Percentiles rank a stretch among this genome's conserved stretches.
Evolutionary conservation across 495 filamentous ascomycete genomes (phyloP).

Genomic region (Neurospora hispaniola): DNA sequence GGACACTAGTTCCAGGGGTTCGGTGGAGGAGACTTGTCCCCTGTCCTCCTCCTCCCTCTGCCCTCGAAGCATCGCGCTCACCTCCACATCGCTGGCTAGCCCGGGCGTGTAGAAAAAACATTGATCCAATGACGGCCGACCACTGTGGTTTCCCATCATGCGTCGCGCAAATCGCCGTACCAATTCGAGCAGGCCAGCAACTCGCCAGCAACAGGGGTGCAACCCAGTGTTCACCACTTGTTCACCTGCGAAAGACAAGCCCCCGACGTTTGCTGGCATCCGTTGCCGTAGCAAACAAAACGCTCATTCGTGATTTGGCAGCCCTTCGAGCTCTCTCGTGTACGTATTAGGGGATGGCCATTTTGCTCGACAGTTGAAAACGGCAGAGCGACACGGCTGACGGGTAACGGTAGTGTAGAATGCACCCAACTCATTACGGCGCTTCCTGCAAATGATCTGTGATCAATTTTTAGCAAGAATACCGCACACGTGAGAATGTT

Average conservation of each 20-base stretch:
- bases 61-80: conserved; percentile 1
- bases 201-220: neutral
- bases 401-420: neutral
- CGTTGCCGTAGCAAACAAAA: neutral
- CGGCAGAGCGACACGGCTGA: neutral
- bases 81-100: neutral
- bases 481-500: neutral
- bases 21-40: conserved; percentile 14
- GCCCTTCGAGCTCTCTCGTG: neutral
- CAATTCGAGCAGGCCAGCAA: neutral
- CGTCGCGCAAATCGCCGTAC: neutral
- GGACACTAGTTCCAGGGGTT: conserved; percentile 24
- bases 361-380: neutral
- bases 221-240: neutral
- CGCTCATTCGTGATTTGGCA: neutral
- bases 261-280: neutral
- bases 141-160: neutral
- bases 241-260: neutral
- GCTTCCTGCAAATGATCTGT: neutral
- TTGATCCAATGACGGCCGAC: neutral
- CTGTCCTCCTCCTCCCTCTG: neutral
- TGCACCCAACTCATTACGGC: neutral
- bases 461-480: neutral
- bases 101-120: neutral
- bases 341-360: neutral